Percentiles rank a stretch among this genome's conserved stretches.
phyloP scores from a whole-genome alignment of 371 early-diverging fungal species.

The Mortierella sp. region DNA sequence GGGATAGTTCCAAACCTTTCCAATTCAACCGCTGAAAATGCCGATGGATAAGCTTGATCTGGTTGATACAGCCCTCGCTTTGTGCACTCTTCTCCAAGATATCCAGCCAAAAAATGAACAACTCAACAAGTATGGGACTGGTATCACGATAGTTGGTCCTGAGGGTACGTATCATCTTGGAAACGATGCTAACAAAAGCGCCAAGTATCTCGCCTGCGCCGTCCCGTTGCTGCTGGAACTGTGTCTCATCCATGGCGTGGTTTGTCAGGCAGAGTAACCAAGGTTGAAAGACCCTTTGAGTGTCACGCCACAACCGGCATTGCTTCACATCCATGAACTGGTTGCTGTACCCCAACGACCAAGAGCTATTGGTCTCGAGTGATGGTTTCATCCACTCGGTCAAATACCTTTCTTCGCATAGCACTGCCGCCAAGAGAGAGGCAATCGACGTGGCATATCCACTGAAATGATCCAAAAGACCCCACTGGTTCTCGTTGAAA shows the following conservation, averaged over 20 bases:
- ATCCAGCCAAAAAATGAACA: constrained; percentile 39
- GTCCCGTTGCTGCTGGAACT: constrained; percentile 37
- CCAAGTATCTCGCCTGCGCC: constrained; percentile 45
- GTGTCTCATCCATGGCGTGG: constrained; percentile 34
- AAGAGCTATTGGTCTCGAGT: constrained; percentile 5
- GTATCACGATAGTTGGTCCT: constrained; percentile 18
- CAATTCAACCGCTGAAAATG: constrained; percentile 48
- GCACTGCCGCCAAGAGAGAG: constrained; percentile 28
- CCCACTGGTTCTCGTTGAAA: constrained; percentile 28
- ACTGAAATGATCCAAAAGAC: constrained; percentile 41
- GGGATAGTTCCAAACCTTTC: constrained; percentile 30
- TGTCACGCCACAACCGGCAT: constrained; percentile 43
- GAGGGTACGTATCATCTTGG: constrained; percentile 34
- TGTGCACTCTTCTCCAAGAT: constrained; percentile 12
- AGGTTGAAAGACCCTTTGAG: constrained; percentile 31
- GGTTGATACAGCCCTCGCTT: constrained; percentile 34
- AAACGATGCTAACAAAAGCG: constrained; percentile 41
- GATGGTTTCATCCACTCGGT: constrained; percentile 29
- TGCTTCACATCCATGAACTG: constrained; percentile 9
- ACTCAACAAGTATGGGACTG: constrained; percentile 12
- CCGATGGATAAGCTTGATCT: constrained; percentile 43
- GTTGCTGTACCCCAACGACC: neutral
- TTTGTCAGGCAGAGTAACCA: constrained; percentile 46
- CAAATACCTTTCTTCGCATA: constrained; percentile 47
- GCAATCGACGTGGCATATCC: constrained; percentile 48